Evolutionary conservation across 371 early-diverging fungal species (phyloP).

Genomic region (Actinomortierella wolfii): DNA sequence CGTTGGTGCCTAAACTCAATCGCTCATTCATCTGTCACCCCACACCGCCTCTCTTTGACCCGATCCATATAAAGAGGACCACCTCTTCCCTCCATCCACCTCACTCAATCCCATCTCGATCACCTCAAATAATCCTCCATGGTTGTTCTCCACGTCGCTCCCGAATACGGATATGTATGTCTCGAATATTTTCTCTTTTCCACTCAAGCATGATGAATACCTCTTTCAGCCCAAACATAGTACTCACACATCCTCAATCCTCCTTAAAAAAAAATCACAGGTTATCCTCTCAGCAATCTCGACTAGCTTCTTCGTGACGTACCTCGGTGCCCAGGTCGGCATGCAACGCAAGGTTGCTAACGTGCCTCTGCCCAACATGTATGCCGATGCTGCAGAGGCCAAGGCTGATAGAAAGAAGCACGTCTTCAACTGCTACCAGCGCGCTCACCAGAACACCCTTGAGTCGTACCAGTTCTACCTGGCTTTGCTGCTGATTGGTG

Average conservation of each 20-base stretch:
- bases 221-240: neutral
- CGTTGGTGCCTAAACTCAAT: too few relatives aligned
- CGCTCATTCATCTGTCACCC: too few relatives aligned
- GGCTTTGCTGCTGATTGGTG: constrained; percentile 50
- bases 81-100: too few relatives aligned
- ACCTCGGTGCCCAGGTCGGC: constrained; percentile 59
- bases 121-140: constrained; percentile 19
- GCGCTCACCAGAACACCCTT: constrained; percentile 69
- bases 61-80: too few relatives aligned
- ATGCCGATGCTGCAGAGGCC: constrained; percentile 64
- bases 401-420: constrained; percentile 62
- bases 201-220: neutral
- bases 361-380: constrained; percentile 68
- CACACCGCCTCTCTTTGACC: too few relatives aligned
- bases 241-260: neutral
- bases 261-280: too few relatives aligned
- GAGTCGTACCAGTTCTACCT: constrained; percentile 25
- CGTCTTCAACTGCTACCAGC: constrained; percentile 72
- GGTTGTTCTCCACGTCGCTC: constrained; percentile 53
- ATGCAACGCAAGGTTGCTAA: constrained; percentile 60
- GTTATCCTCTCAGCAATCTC: constrained; percentile 51
- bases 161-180: constrained; percentile 68
- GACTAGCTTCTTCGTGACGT: constrained; percentile 49
- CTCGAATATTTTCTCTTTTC: neutral
- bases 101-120: too few relatives aligned